Evolutionary conservation across 2,329 filamentous ascomycete genomes (phyloP).

Genomic region (Cercospora beticola): DNA sequence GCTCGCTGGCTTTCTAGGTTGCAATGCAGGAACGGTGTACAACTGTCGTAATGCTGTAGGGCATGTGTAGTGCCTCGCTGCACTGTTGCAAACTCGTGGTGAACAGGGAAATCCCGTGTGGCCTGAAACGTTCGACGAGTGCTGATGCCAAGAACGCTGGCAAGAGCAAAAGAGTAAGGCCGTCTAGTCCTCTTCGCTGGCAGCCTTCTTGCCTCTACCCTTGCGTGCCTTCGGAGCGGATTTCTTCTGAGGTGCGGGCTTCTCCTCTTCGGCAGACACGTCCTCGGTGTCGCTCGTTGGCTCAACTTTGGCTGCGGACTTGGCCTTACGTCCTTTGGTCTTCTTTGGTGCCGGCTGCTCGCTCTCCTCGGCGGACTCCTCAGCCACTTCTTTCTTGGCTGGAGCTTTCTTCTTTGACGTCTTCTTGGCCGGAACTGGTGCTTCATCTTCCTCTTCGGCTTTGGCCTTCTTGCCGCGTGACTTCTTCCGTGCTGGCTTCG

Average conservation of each 20-base stretch:
- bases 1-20: neutral
- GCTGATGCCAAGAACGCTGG: neutral
- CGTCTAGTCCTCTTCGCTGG: conserved; percentile 12
- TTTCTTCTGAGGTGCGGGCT: conserved; percentile 32
- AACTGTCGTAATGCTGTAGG: neutral
- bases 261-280: conserved; percentile 32
- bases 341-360: conserved; percentile 25
- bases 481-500: conserved; percentile 19
- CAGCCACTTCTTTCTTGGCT: conserved; percentile 20
- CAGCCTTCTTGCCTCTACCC: conserved; percentile 35
- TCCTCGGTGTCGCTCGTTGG: conserved; percentile 18
- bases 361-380: conserved; percentile 20
- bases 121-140: neutral
- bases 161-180: neutral
- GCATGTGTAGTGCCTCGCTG: neutral
- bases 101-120: neutral
- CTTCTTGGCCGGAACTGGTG: conserved; percentile 27
- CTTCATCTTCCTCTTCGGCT: conserved; percentile 22
- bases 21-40: neutral
- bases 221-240: conserved; percentile 38
- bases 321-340: conserved; percentile 32
- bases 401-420: conserved; percentile 26
- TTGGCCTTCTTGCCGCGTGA: conserved; percentile 19
- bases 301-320: conserved; percentile 31
- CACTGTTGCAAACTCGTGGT: neutral